Conservation (phyloP, 371 early-diverging fungal genomes). For the Zopfochytrium polystomum region DNA sequence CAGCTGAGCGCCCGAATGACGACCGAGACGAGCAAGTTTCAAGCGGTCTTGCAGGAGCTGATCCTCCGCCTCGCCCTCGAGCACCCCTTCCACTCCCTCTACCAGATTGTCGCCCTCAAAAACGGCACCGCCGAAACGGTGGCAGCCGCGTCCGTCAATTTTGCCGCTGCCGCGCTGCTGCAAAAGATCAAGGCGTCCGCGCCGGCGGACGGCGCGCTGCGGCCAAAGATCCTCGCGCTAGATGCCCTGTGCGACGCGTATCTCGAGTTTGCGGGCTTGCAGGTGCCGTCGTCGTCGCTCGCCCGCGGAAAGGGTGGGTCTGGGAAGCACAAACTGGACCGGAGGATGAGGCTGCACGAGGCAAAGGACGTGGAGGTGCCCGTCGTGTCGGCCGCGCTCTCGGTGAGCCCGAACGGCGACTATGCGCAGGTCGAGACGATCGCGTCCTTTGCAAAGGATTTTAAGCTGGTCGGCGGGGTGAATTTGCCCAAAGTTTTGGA, state of each 20-base stretch:
- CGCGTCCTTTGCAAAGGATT: slow-evolving; percentile 23
- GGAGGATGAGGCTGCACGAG: slow-evolving; percentile 8
- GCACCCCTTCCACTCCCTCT: slow-evolving; percentile 42
- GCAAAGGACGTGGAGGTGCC: slow-evolving; percentile 20
- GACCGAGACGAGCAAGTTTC: slow-evolving; percentile 24
- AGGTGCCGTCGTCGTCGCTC: not conserved
- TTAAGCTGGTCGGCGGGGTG: slow-evolving; percentile 40
- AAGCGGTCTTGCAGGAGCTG: slow-evolving; percentile 19
- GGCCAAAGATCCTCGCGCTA: slow-evolving; percentile 7
- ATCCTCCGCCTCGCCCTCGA: slow-evolving; percentile 29
- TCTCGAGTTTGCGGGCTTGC: slow-evolving; percentile 28
- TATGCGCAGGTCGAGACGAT: slow-evolving; percentile 29
- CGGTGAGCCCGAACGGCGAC: slow-evolving; percentile 15
- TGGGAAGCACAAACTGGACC: slow-evolving; percentile 17
- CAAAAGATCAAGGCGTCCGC: slow-evolving; percentile 8
- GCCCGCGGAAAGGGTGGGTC: slow-evolving; percentile 2
- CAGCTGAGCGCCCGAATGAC: slow-evolving; percentile 35
- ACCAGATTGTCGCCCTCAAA: slow-evolving; percentile 45
- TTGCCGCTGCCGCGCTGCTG: slow-evolving; percentile 16
- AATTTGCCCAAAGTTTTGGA: slow-evolving; percentile 43
- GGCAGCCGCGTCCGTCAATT: slow-evolving; percentile 4
- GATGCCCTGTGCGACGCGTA: slow-evolving; percentile 38
- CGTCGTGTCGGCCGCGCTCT: slow-evolving; percentile 20
- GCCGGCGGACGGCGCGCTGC: not conserved
- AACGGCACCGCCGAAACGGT: slow-evolving; percentile 31